These are phyloP conservation scores for Epichloe aotearoae DNA, from an alignment of 2,329 filamentous ascomycete species.

Conservation along the genomic window DNA sequence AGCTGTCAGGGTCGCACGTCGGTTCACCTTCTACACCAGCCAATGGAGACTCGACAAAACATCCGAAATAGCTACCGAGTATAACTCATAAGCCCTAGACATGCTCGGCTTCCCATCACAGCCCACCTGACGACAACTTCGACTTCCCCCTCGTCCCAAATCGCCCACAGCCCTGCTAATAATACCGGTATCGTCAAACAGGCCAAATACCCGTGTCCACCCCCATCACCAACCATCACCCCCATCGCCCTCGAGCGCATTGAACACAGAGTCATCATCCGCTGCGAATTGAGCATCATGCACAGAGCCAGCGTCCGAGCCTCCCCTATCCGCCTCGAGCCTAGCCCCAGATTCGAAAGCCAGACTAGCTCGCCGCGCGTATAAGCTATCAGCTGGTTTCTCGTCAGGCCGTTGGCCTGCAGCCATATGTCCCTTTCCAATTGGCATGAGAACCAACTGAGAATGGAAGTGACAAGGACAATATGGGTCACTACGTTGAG, in stretches of 20 bases:
- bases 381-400: constrained; percentile 14
- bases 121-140: no score
- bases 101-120: no score
- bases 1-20: no score
- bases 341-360: constrained; percentile 6
- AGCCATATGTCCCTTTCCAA: constrained; percentile 18
- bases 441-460: constrained; percentile 8
- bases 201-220: no score
- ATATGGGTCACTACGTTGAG: constrained; percentile 3
- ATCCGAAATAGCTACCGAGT: no score
- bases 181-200: no score
- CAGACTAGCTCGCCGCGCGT: constrained; percentile 2
- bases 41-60: no score
- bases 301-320: not conserved
- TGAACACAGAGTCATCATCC: not conserved
- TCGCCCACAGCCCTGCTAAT: no score
- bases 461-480: constrained; percentile 7
- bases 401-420: constrained; percentile 18
- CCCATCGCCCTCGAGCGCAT: not conserved
- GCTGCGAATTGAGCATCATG: not conserved
- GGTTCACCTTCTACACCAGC: no score
- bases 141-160: no score
- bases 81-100: no score
- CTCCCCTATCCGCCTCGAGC: not conserved
- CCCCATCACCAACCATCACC: not conserved